These are phyloP conservation scores for Jamesozyma hellenica DNA, from an alignment of 805 yeast species.

Conservation along the genomic window DNA sequence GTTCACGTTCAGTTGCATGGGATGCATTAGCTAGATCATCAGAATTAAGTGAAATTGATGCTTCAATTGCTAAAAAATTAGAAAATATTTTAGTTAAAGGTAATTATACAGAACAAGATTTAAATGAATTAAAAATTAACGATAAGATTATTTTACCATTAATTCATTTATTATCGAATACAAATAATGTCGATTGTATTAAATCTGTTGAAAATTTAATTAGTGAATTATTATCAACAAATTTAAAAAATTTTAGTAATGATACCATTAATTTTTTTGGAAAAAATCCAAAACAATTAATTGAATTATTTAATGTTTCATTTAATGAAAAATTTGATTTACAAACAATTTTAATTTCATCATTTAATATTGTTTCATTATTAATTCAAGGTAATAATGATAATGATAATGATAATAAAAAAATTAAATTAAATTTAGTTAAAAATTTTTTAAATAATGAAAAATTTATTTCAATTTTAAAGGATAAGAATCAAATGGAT, in stretches of 20 bases:
- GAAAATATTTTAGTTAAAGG: constrained; percentile 21
- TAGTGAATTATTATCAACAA: constrained; percentile 23
- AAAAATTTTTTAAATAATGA: constrained; percentile 15
- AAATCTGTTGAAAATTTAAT: constrained; percentile 25
- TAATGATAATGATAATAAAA: constrained; percentile 6
- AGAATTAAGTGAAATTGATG: constrained; percentile 57
- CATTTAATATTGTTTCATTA: constrained; percentile 26
- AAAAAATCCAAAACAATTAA: constrained; percentile 14
- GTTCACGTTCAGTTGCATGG: constrained; percentile 85
- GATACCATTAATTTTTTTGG: constrained; percentile 17
- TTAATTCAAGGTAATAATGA: constrained; percentile 19
- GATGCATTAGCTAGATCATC: constrained; percentile 75
- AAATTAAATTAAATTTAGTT: constrained; percentile 8
- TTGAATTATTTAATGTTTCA: constrained; percentile 18
- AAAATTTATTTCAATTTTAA: constrained; percentile 16
- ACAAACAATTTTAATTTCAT: constrained; percentile 25
- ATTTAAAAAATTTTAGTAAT: constrained; percentile 8
- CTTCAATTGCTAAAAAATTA: constrained; percentile 33
- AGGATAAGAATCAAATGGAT: constrained; percentile 23
- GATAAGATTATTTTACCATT: constrained; percentile 13
- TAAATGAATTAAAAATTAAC: constrained; percentile 16
- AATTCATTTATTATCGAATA: constrained; percentile 21
- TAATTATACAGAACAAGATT: constrained; percentile 28
- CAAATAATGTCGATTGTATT: constrained; percentile 16
- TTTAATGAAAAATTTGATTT: constrained; percentile 18